phyloP scores from a whole-genome alignment of 371 early-diverging fungal genomes.

The Rhizomucor miehei region DNA sequence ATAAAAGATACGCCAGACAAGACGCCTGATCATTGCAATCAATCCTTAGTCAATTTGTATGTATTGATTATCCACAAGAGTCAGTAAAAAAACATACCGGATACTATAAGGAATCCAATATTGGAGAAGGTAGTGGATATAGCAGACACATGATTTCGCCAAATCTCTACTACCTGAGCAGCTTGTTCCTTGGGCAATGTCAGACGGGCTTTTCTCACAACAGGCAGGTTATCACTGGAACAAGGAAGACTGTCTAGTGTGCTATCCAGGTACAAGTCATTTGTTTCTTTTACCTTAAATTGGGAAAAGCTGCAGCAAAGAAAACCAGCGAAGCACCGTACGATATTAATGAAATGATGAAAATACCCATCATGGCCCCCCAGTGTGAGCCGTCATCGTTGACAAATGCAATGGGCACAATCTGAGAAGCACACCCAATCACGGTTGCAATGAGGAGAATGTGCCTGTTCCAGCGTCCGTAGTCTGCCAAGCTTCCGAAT shows the following conservation, averaged over 20 bases:
- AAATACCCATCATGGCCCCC: constrained; percentile 47
- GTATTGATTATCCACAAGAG: too few relatives aligned
- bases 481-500: constrained; percentile 48
- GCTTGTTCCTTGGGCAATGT: constrained; percentile 26
- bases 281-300: constrained; percentile 24
- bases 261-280: too few relatives aligned
- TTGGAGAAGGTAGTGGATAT: constrained; percentile 48
- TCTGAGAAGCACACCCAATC: constrained; percentile 40
- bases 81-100: constrained; percentile 18
- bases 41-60: too few relatives aligned
- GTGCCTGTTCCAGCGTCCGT: constrained; percentile 43
- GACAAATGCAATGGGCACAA: constrained; percentile 35
- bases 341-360: constrained; percentile 34
- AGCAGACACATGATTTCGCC: constrained; percentile 53
- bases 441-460: constrained; percentile 39
- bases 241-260: too few relatives aligned
- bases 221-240: constrained; percentile 41
- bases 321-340: constrained; percentile 50
- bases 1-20: constrained; percentile 40
- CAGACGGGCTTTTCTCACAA: constrained; percentile 39
- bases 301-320: constrained; percentile 50
- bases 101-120: constrained; percentile 42
- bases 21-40: constrained; percentile 16
- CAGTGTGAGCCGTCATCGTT: constrained; percentile 42
- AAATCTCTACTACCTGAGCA: constrained; percentile 23